A percentile compares a stretch with the other conserved stretches of the same genome.
These are phyloP conservation scores for Corchorus olitorius DNA, from an alignment of 345 rosid genomes.

Conservation along the genomic window DNA sequence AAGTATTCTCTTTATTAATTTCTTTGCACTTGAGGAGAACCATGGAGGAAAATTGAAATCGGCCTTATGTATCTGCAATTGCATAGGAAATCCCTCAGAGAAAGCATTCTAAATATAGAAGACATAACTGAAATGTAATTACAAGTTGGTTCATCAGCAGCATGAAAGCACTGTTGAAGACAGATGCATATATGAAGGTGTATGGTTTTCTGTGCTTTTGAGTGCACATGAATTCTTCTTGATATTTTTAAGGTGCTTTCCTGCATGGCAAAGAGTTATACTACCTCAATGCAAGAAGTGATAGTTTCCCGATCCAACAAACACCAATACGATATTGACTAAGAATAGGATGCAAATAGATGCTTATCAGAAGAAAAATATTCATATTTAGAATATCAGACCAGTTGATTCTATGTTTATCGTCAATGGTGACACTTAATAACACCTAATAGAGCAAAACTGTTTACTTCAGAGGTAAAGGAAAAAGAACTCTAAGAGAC, in stretches of 20 bases:
- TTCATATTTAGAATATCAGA: not conserved
- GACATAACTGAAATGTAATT: not conserved
- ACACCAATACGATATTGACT: not conserved
- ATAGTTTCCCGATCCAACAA: constrained; percentile 2
- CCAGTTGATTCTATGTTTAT: not conserved
- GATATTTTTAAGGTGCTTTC: not conserved
- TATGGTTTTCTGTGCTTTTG: not conserved
- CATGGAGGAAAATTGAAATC: constrained; percentile 91
- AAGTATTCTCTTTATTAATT: constrained; percentile 81
- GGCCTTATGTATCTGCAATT: constrained; percentile 83
- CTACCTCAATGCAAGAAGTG: not conserved
- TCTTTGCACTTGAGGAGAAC: constrained; percentile 96
- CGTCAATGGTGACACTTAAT: not conserved
- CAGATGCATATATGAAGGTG: constrained; percentile 2
- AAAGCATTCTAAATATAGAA: constrained; percentile 9
- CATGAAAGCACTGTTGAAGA: not conserved
- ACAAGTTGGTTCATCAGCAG: not conserved
- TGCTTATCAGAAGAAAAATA: not conserved
- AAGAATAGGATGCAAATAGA: constrained; percentile 2
- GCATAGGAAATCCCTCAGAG: constrained; percentile 12
- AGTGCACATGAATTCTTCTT: not conserved
- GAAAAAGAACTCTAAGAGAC: not conserved
- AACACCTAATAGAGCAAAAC: not conserved
- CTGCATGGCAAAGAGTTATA: not conserved
- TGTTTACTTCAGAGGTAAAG: not conserved